A percentile compares a stretch with the other conserved stretches of the same genome.
Conservation (phyloP, 2,329 filamentous ascomycete genomes). For the Colletotrichum coccodes region DNA sequence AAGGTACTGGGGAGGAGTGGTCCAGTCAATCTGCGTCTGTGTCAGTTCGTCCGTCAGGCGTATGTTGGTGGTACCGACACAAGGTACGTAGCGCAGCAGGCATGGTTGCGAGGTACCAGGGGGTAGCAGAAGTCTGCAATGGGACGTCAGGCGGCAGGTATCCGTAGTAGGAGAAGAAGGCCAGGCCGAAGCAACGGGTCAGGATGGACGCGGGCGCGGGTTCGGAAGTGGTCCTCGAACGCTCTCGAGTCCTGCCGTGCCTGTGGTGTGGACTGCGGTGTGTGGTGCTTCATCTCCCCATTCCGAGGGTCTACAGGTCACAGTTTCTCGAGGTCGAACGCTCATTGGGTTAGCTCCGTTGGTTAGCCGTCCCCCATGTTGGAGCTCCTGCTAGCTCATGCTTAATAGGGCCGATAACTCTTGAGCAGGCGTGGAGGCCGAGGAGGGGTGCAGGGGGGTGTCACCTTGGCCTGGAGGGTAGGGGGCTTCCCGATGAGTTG, state of each 20-base stretch:
- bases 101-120: not conserved
- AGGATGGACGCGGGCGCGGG: not conserved
- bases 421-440: conserved; percentile 16
- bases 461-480: not conserved
- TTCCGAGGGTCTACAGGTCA: conserved; percentile 18
- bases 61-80: conserved; percentile 5
- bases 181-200: not conserved
- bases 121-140: not conserved
- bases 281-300: conserved; percentile 31
- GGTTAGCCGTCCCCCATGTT: conserved; percentile 33
- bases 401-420: conserved; percentile 32
- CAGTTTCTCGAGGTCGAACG: conserved; percentile 14
- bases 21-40: conserved; percentile 26
- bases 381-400: conserved; percentile 26
- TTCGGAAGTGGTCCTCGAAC: too few species aligned
- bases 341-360: conserved; percentile 27
- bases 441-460: not conserved
- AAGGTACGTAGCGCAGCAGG: not conserved
- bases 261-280: not conserved
- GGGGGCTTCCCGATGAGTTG: conserved; percentile 29
- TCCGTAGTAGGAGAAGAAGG: not conserved
- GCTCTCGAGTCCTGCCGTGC: too few species aligned
- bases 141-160: conserved; percentile 9
- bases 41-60: conserved; percentile 14
- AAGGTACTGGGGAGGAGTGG: not conserved